Evolutionary conservation across 2,329 filamentous ascomycete genomes (phyloP).

Genomic region (Lachnellula subtilissima): DNA sequence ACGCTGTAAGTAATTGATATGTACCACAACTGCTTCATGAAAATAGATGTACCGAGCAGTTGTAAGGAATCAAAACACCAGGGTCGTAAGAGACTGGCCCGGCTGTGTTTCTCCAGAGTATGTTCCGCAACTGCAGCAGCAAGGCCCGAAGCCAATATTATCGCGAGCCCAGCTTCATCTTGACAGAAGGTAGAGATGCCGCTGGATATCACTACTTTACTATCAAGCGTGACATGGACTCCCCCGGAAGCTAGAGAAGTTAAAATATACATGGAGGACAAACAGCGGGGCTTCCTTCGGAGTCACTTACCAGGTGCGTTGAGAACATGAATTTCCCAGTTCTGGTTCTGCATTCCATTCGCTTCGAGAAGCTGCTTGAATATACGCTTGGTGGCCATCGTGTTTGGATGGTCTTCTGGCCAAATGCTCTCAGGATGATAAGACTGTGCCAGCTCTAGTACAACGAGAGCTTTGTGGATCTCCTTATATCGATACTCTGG

Average conservation of each 20-base stretch:
- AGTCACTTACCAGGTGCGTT: neutral
- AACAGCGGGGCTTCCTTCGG: no score
- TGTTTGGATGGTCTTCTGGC: neutral
- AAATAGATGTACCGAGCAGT: neutral
- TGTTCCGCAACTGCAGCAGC: neutral
- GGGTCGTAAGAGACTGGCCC: neutral
- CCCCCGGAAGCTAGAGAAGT: neutral
- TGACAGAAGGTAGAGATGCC: neutral
- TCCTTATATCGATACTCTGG: neutral
- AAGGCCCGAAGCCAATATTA: neutral
- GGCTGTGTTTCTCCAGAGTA: neutral
- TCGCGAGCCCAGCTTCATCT: neutral
- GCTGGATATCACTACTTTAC: neutral
- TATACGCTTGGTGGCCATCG: neutral
- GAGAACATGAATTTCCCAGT: neutral
- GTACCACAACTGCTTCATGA: neutral
- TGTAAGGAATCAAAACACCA: neutral
- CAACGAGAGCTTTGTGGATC: neutral
- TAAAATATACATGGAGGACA: neutral
- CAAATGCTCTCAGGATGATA: neutral
- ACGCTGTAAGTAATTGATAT: neutral
- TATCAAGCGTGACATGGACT: neutral
- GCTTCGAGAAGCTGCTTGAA: neutral
- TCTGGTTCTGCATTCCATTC: neutral
- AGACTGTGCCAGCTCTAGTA: neutral